Evolutionary conservation across 225 moss, liverwort and hornwort species (phyloP), one percentile per base, ranked within the genome.

Genomic region (Neckera pumila): DNA sequence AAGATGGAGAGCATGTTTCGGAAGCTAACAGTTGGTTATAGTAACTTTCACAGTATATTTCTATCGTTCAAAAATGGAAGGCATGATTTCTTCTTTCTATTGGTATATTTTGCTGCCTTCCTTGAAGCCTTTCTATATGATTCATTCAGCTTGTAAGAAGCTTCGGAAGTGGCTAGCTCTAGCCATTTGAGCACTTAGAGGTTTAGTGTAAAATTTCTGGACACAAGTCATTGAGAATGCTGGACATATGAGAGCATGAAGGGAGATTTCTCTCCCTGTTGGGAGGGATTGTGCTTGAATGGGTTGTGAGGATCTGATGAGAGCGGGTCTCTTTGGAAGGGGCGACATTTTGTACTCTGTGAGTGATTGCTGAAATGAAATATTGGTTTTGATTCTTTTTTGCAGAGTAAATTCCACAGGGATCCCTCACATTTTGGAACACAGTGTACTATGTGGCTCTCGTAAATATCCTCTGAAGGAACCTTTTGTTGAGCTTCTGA

Each of bases 401-500:
- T 95, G 91, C 96, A 99, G 97, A 66, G 81, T 93, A 72, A 96
- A 99, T 65, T 99, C 99, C 23, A 96, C 96, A 42, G 97, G 99
- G 62, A 99, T 99, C 54, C 99, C 99, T 70, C 97, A 99, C 80
- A 99, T 99, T 54, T 82, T 99, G 87, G 97, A 99, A 90, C 99
- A 97, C 83, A 99, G 97, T 88, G 99, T 99, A 11, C 81, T 99
- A 33, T 99, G 99, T 89, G 99, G 99, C 79, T 99, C 97, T 56
- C 93, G 99, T 49, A 99, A 99, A 80, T 99, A 99, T 88, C 99
- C 99, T 45, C 34, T 99, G 70, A 99, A 99, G 90, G 97, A 99
- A 80, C 99, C 99, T 20, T 97, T 99, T 86, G 99, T 97, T 57
- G 99, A 99, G 85, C 97, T 99, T 86, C 90, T 99, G 16, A 99